Evolutionary conservation across 495 filamentous ascomycete species (phyloP).

Genomic region (Pseudoneurospora amorphoporcata): DNA sequence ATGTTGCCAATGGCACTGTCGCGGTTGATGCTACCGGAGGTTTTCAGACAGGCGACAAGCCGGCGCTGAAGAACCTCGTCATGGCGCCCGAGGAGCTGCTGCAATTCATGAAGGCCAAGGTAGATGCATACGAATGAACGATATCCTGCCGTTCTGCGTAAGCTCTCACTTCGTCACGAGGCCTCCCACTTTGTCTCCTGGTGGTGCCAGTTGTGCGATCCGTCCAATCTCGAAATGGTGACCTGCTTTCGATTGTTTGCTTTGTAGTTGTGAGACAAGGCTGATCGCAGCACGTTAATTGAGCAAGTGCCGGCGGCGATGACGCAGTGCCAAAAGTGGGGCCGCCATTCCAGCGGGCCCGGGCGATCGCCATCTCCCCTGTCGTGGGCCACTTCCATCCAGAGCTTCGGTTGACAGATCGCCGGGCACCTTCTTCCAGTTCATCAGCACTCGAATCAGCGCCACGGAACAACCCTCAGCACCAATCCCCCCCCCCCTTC

Average conservation of each 20-base stretch:
- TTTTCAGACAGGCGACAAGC: background rate
- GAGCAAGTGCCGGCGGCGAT: background rate
- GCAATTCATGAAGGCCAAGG: slow-evolving; percentile 23
- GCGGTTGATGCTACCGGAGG: slow-evolving; percentile 23
- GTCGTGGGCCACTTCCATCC: background rate
- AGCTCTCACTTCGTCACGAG: slow-evolving; percentile 51
- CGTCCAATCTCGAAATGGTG: background rate
- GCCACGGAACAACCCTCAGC: background rate
- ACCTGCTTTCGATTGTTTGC: background rate
- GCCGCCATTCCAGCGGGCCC: background rate
- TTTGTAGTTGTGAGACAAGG: background rate
- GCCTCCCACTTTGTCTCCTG: slow-evolving; percentile 29
- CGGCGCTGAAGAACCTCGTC: slow-evolving; percentile 8
- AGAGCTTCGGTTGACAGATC: background rate
- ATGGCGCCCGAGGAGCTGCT: slow-evolving; percentile 27
- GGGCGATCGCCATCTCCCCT: background rate
- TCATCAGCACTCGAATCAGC: background rate
- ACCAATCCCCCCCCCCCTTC: background rate
- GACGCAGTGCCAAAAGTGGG: background rate
- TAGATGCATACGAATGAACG: slow-evolving; percentile 21
- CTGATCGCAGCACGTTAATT: background rate
- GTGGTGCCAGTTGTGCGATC: background rate
- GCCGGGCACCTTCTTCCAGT: background rate
- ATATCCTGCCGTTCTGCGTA: slow-evolving; percentile 52
- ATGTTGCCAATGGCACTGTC: slow-evolving; percentile 25